Base-by-base conservation (phyloP, 345 rosid genomes). In the Salix viminalis region DNA sequence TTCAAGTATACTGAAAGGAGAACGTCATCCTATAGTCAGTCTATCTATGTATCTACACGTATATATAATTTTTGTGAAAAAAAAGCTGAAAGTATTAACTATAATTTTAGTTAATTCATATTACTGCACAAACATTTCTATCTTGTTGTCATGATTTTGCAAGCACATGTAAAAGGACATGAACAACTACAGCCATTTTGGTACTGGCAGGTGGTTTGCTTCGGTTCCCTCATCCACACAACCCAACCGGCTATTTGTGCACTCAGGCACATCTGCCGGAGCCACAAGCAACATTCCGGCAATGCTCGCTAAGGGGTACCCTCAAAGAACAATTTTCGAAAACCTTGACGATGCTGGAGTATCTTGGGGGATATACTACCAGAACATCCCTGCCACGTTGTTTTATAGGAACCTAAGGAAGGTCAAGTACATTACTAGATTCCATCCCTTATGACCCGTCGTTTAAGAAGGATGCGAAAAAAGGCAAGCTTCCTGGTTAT, bases 191-290 rank as follows among this genome's bases (percentile, higher is more conserved):
- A n/a, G 0, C 64, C 12, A 68, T 36, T 16, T 9, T 10, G 64
- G 10, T 26, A 42, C 10, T 52, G 37, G 2, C 12, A 85, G 97
- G 87, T 93, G 97, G 94, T 95, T 95, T 62, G 99, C 97, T 21
- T 88, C 93, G 0, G 94, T 93, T 23, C 99, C 99, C 18, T 50
- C 96, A 21, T 95, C 94, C 1, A 93, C 99, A 16, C 99, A 95
- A 70, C 99, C 97, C 30, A 93, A 95, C 84, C 85, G 96, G 14
- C 83, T 95, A 13, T 93, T 54, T 79, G 94, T 95, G 6, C 97
- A 95, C 82, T 89, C 96, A 0, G 93, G 78, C 10, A 91, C 97
- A 0, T 93, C 97, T 8, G 87, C 77, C 21, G 97, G 97, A 76
- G 96, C 97, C 15, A 93, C 97, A n/a, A 89, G 97, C 88, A 95